Conservation (phyloP, 192 early-diverging fungal species). For the Glomus cerebriforme region DNA sequence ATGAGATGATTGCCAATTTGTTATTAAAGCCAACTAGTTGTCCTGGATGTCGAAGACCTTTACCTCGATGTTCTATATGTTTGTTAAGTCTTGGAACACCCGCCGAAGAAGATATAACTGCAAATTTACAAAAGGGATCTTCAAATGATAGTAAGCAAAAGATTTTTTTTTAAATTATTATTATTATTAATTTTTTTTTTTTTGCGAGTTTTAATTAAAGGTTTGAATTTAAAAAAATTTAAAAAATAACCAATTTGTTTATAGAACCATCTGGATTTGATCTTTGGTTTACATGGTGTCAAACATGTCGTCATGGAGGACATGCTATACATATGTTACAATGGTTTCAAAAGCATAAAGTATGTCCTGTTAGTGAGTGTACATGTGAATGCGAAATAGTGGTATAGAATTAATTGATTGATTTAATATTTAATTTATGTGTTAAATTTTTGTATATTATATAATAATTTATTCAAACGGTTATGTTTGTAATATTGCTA, state of each 20-base stretch:
- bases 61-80: conserved; percentile 69
- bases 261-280: conserved; percentile 66
- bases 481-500: too few species aligned
- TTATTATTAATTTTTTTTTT: conserved; percentile 10
- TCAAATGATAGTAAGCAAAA: not conserved
- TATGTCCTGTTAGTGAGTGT: conserved; percentile 94
- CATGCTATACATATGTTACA: conserved; percentile 86
- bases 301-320: conserved; percentile 95
- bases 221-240: too few species aligned
- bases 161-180: not conserved
- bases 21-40: conserved; percentile 56
- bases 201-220: too few species aligned
- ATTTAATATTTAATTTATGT: not conserved
- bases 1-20: not conserved
- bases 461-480: not conserved
- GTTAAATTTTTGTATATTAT: not conserved
- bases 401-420: not conserved
- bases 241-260: too few species aligned
- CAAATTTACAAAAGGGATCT: conserved; percentile 21
- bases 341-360: conserved; percentile 86
- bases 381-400: conserved; percentile 61
- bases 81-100: conserved; percentile 67
- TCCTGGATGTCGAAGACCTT: conserved; percentile 61
- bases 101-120: conserved; percentile 50
- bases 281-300: conserved; percentile 99